Conservation (phyloP, 805 yeast genomes). For the Lipomyces mesembrius region DNA sequence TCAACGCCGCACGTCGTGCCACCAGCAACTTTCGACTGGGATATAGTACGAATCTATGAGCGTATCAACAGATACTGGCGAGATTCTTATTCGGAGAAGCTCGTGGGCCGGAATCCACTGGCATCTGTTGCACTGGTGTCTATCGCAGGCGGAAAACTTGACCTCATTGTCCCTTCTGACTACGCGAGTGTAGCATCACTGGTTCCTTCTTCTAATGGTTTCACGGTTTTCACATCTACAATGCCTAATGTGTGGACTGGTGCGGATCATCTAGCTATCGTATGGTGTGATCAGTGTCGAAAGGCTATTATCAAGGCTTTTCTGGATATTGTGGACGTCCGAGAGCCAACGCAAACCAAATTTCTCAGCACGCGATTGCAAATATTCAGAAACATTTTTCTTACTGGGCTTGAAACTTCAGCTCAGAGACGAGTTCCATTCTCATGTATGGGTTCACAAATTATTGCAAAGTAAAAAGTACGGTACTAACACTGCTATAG, state of each 20-base stretch:
- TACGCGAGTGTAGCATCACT: constrained; percentile 75
- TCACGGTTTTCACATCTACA: constrained; percentile 81
- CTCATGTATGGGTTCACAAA: constrained; percentile 15
- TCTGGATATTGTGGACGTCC: constrained; percentile 59
- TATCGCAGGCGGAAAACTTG: constrained; percentile 85
- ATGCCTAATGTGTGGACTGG: constrained; percentile 93
- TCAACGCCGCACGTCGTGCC: constrained; percentile 93
- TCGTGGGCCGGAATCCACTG: constrained; percentile 55
- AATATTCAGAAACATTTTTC: constrained; percentile 52
- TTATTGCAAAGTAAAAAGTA: not conserved
- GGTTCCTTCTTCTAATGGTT: constrained; percentile 75
- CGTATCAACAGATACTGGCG: constrained; percentile 82
- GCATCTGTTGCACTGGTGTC: constrained; percentile 72
- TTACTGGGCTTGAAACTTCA: constrained; percentile 43
- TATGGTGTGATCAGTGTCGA: constrained; percentile 93
- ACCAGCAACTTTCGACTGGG: constrained; percentile 93
- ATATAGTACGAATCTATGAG: constrained; percentile 72
- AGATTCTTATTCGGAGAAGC: constrained; percentile 52
- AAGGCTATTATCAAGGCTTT: constrained; percentile 62
- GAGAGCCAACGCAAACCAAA: constrained; percentile 53
- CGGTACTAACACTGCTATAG: not conserved
- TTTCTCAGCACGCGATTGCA: constrained; percentile 62
- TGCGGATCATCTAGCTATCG: constrained; percentile 90
- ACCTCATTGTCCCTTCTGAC: constrained; percentile 84
- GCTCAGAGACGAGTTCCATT: constrained; percentile 17